Evolutionary conservation across 768 basidiomycete species (phyloP).

Genomic region (Boletellus ananiceps): DNA sequence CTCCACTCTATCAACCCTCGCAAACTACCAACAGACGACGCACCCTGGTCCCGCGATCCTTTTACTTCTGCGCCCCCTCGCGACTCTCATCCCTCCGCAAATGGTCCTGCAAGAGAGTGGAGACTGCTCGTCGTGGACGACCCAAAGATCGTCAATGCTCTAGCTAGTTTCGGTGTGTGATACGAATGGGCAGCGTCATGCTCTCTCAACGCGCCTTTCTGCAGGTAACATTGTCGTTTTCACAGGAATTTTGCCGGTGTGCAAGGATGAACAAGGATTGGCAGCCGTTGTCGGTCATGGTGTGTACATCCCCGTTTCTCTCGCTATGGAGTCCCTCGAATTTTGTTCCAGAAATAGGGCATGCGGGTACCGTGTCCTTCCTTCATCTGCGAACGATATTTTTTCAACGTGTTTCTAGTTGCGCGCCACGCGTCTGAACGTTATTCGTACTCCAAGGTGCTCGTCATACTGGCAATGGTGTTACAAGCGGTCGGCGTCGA

Average conservation of each 20-base stretch:
- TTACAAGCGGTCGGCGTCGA: conserved; percentile 52
- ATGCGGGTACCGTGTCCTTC: conserved; percentile 45
- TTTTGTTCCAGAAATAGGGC: conserved; percentile 64
- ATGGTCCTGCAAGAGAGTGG: conserved; percentile 41
- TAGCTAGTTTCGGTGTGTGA: conserved; percentile 60
- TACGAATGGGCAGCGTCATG: neutral
- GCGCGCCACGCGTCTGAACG: conserved; percentile 54
- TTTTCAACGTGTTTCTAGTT: conserved; percentile 34
- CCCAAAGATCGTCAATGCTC: conserved; percentile 65
- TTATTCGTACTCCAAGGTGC: conserved; percentile 39
- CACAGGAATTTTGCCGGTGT: conserved; percentile 81
- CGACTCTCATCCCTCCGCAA: conserved; percentile 5
- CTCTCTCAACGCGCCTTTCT: neutral
- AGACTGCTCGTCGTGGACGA: conserved; percentile 79
- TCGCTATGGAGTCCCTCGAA: neutral
- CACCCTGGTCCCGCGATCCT: conserved; percentile 22
- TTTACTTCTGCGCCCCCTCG: conserved; percentile 7
- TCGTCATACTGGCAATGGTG: conserved; percentile 38
- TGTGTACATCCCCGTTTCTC: conserved; percentile 21
- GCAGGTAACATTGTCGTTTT: conserved; percentile 78
- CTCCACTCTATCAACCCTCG: conserved; percentile 29
- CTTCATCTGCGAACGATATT: neutral
- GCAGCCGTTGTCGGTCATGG: conserved; percentile 86
- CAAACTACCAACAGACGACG: conserved; percentile 3
- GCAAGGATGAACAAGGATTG: conserved; percentile 72